Evolutionary conservation across 163 green algal species (phyloP).

Genomic region (Coccomyxa subellipsoidea): DNA sequence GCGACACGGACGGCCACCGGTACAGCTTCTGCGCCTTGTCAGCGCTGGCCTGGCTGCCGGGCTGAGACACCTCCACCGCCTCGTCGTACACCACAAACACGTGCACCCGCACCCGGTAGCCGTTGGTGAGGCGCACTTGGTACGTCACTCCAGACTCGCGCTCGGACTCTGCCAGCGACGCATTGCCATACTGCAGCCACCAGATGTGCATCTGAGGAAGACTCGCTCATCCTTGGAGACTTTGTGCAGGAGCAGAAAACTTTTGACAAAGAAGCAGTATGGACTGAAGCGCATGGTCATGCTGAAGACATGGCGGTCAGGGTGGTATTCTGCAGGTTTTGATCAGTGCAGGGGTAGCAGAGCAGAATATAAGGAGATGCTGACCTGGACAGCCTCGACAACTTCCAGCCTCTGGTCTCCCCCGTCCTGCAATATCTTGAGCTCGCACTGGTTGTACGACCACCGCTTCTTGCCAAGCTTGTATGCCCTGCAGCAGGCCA

Average conservation of each 20-base stretch:
- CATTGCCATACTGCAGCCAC: conserved; percentile 12
- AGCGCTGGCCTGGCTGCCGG: background rate
- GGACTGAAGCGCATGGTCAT: background rate
- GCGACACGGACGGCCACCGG: conserved; percentile 36
- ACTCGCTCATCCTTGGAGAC: too few species aligned
- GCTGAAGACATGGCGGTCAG: too few species aligned
- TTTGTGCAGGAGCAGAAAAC: background rate
- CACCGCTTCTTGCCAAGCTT: conserved; percentile 73
- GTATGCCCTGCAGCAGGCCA: conserved; percentile 47
- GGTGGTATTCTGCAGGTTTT: too few species aligned
- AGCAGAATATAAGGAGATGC: background rate
- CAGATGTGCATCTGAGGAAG: background rate
- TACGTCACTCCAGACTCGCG: conserved; percentile 46
- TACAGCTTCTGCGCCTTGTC: conserved; percentile 19
- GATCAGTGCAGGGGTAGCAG: background rate
- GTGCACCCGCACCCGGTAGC: conserved; percentile 37
- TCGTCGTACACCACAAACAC: conserved; percentile 57
- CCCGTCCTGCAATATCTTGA: conserved; percentile 27
- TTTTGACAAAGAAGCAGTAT: background rate
- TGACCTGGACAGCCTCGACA: conserved; percentile 13
- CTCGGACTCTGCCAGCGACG: conserved; percentile 22
- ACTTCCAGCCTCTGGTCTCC: conserved; percentile 10
- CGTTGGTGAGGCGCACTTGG: conserved; percentile 44
- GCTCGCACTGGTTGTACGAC: conserved; percentile 68
- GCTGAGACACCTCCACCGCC: conserved; percentile 7